phyloP scores from a whole-genome alignment of 257 asterid species.

The Solanum dulcamara region DNA sequence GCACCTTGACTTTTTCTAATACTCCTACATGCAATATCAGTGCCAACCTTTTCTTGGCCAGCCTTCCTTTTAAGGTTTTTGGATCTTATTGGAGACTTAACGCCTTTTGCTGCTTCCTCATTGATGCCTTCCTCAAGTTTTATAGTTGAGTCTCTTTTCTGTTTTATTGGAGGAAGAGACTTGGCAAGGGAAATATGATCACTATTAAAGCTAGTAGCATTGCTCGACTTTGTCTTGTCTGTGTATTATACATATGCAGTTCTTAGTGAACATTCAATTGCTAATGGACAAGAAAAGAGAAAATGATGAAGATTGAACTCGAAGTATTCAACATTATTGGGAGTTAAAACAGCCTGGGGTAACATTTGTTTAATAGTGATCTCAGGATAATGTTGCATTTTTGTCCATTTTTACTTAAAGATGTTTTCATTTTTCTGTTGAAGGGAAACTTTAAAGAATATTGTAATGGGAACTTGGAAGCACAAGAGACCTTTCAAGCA shows the following conservation, averaged over 20 bases:
- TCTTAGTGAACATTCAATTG: not conserved
- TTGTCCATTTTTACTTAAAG: not conserved
- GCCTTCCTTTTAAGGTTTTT: conserved; percentile 48
- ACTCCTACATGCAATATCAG: conserved; percentile 28
- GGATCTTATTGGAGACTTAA: conserved; percentile 29
- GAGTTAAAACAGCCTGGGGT: not conserved
- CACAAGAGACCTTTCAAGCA: not conserved
- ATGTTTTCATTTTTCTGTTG: not conserved
- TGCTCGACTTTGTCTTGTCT: conserved; percentile 36
- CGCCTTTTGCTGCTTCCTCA: conserved; percentile 29
- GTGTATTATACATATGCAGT: conserved; percentile 8
- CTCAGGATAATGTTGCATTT: not conserved
- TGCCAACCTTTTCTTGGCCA: conserved; percentile 24
- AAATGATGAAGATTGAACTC: not conserved
- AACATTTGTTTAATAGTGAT: not conserved
- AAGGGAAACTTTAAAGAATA: not conserved
- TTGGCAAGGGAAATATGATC: conserved; percentile 16
- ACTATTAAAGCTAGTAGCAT: conserved; percentile 17
- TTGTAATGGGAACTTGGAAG: not conserved
- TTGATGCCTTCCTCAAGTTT: conserved; percentile 25
- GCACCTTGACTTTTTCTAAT: conserved; percentile 72
- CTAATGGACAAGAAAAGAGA: not conserved
- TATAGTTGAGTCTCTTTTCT: conserved; percentile 18
- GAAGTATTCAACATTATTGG: not conserved
- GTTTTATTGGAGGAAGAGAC: conserved; percentile 32